These are phyloP conservation scores for Mediolabrus comicus DNA, from an alignment of 108 stramenopile species.

Conservation along the genomic window DNA sequence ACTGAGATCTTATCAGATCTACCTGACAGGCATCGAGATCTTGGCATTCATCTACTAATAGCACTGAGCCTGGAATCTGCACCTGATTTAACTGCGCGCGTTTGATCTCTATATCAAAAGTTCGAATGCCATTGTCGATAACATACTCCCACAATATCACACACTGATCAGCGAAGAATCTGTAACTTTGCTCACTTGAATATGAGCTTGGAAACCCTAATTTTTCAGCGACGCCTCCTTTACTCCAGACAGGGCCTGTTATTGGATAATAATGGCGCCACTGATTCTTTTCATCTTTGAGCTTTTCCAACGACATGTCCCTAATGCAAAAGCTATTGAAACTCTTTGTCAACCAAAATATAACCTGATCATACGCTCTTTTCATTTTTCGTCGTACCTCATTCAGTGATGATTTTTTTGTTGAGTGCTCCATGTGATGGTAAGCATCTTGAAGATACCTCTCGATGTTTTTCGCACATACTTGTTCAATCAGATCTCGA, in stretches of 20 bases:
- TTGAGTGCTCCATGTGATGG: neutral
- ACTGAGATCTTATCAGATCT: slow-evolving; percentile 22
- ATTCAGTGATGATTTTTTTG: neutral
- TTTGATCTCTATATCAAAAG: slow-evolving; percentile 28
- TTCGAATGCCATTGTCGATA: slow-evolving; percentile 7
- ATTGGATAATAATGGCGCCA: slow-evolving; percentile 11
- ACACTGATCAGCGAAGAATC: slow-evolving; percentile 31
- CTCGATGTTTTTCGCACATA: slow-evolving; percentile 10
- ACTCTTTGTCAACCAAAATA: slow-evolving; percentile 25
- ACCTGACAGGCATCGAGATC: slow-evolving; percentile 48
- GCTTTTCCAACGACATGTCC: slow-evolving; percentile 20
- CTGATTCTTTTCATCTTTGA: slow-evolving; percentile 3
- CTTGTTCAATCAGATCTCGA: neutral
- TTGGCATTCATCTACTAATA: slow-evolving; percentile 46
- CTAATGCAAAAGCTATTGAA: slow-evolving; percentile 23
- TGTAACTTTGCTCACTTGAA: slow-evolving; percentile 5
- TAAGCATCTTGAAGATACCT: slow-evolving; percentile 3
- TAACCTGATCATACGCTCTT: slow-evolving; percentile 10
- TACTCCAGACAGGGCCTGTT: neutral
- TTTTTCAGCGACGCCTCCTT: slow-evolving; percentile 14
- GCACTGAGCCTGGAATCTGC: slow-evolving; percentile 30
- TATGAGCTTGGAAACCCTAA: slow-evolving; percentile 34
- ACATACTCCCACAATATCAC: slow-evolving; percentile 28
- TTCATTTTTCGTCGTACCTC: neutral
- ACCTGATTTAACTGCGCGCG: slow-evolving; percentile 25